These are phyloP conservation scores for Diaporthe sp. DNA, from an alignment of 2,329 filamentous ascomycete species.

Conservation along the genomic window DNA sequence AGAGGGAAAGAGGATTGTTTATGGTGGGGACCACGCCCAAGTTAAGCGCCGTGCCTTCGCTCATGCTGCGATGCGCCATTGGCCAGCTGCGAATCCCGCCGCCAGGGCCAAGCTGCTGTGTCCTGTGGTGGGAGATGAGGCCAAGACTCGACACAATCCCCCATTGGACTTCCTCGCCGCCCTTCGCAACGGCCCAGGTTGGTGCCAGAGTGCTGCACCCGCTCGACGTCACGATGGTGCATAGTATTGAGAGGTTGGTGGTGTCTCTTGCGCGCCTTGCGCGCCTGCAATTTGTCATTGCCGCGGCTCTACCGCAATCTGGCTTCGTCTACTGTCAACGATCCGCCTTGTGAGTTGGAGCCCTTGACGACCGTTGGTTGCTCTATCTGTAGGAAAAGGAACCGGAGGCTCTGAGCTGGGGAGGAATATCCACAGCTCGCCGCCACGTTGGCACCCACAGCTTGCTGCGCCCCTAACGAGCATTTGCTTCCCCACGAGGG, in stretches of 20 bases:
- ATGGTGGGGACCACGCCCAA: neutral
- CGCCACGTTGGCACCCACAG: neutral
- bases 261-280: neutral
- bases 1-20: conserved; percentile 3
- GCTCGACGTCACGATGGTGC: neutral
- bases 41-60: conserved; percentile 24
- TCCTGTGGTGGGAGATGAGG: conserved; percentile 5
- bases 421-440: neutral
- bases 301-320: neutral
- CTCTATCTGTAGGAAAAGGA: neutral
- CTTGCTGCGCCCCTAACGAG: conserved; percentile 31
- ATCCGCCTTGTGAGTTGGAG: neutral
- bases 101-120: conserved; percentile 29
- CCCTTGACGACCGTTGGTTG: neutral
- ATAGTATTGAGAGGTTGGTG: neutral
- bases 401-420: neutral
- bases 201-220: neutral
- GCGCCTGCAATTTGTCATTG: neutral
- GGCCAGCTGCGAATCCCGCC: conserved; percentile 15
- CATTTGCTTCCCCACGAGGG: conserved; percentile 20
- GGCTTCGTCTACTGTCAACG: neutral
- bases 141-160: neutral
- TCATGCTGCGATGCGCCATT: conserved; percentile 34
- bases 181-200: neutral
- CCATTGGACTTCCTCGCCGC: neutral